Evolutionary conservation across 257 asterid genomes (phyloP).

Genomic region (Prunella vulgaris): DNA sequence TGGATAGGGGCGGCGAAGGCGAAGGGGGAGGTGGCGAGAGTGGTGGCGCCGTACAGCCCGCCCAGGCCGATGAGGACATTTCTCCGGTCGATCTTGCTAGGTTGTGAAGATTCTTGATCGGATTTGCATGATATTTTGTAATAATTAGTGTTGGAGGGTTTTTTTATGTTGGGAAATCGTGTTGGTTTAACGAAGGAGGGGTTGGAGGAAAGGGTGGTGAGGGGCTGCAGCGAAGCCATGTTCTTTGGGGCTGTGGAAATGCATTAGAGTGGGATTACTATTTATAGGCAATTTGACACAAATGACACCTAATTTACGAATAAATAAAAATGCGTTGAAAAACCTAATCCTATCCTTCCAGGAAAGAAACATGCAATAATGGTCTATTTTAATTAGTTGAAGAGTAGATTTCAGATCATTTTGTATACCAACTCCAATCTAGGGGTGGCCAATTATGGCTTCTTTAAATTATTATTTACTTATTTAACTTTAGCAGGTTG

Average conservation of each 20-base stretch:
- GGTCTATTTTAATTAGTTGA: no score
- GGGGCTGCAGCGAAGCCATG: slow-evolving; percentile 42
- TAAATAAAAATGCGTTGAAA: neutral
- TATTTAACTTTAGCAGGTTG: no score
- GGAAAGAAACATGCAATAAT: neutral
- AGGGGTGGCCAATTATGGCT: no score
- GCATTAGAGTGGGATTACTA: neutral
- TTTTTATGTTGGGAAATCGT: slow-evolving; percentile 15
- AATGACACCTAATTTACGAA: neutral
- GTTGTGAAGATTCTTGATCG: slow-evolving; percentile 19
- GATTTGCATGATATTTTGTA: slow-evolving; percentile 48
- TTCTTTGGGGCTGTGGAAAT: neutral
- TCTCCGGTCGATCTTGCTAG: slow-evolving; percentile 42
- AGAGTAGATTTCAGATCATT: no score
- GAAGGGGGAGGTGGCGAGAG: slow-evolving; percentile 39
- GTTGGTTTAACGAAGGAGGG: slow-evolving; percentile 24
- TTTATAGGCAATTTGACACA: slow-evolving; percentile 10
- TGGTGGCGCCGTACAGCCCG: slow-evolving; percentile 65
- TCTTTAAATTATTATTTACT: no score
- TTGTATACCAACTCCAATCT: no score
- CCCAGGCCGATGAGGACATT: slow-evolving; percentile 61
- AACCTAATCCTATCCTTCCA: neutral
- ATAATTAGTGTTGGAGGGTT: slow-evolving; percentile 12
- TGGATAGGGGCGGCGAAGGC: slow-evolving; percentile 55
- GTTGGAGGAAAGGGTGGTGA: slow-evolving; percentile 22